Percentiles rank a stretch among this genome's conserved stretches.
These are phyloP conservation scores for Wickerhamomyces sp. DNA, from an alignment of 1,139 yeast genomes.

Conservation along the genomic window DNA sequence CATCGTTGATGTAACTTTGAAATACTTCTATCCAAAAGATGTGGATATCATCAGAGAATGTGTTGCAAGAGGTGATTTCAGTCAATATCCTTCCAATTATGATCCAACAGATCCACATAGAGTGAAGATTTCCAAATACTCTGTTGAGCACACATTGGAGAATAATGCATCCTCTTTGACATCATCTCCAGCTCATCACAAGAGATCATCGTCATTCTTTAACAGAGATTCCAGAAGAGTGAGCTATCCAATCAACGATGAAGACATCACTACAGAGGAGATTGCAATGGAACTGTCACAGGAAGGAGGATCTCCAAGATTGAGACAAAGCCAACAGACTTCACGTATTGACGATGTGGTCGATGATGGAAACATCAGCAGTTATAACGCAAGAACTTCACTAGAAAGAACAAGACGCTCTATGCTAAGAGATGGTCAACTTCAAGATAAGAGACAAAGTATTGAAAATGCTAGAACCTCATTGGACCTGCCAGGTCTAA, in stretches of 20 bases:
- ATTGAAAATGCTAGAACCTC: conserved; percentile 34
- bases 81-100: conserved; percentile 43
- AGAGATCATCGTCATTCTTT: conserved; percentile 13
- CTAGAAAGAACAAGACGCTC: conserved; percentile 30
- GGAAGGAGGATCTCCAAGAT: conserved; percentile 23
- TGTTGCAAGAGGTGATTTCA: conserved; percentile 50
- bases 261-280: conserved; percentile 23
- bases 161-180: conserved; percentile 6
- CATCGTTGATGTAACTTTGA: conserved; percentile 55
- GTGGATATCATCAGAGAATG: conserved; percentile 84
- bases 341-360: conserved; percentile 11
- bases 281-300: conserved; percentile 27
- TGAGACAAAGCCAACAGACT: conserved; percentile 11
- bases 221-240: conserved; percentile 10
- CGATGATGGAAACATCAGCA: conserved; percentile 3
- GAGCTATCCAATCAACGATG: conserved; percentile 17
- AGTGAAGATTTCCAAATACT: conserved; percentile 28
- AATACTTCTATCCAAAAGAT: conserved; percentile 67
- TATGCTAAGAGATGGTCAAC: conserved; percentile 30
- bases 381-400: conserved; percentile 26
- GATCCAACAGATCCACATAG: conserved; percentile 59
- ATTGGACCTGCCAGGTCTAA: conserved; percentile 34
- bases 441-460: conserved; percentile 31
- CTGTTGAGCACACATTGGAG: conserved; percentile 16
- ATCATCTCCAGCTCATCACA: conserved; percentile 11